Evolutionary conservation across 2,329 filamentous ascomycete genomes (phyloP), one percentile per base, ranked within the genome.

Genomic region (Lachnellula willkommii): DNA sequence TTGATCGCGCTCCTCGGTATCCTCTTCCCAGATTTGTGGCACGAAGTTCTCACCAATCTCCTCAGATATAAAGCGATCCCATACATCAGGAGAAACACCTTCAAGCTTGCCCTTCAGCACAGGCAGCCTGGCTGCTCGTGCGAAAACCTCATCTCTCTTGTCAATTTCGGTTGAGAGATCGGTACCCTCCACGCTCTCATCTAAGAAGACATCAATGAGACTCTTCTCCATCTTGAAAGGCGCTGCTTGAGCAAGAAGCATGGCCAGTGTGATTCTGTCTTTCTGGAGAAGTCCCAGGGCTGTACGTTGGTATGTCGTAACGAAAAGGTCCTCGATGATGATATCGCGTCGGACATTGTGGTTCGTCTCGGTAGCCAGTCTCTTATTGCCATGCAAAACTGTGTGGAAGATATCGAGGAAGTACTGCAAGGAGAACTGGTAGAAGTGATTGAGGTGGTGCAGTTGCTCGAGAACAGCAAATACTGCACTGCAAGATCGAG

Each of bases 401-500:
- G 88, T 84, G 70, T 95, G 89, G 81, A 99, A 99, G 65, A 99
- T 99, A 70, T 96, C 89, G 54, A 96, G 82, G 75, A 99, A 99
- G 75, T 96, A 99, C 72, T 96, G 92, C 57, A 99, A 80, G 39
- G 94, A 99, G 79, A 99, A 99, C 71, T 97, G 95, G 73, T 99
- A 99, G 75, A 97, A 97, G 77, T 97, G 94, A 72, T 99, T 96
- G 71, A 99, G 86, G 70, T 96, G 95, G 73, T 97, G 93, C 56
- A 99, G 82, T 72, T 99, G 93, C 75, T 99, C 95, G 59, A 99
- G 79, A 14, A 99, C 89, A 35, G 95, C 91, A 71, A 97, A 99
- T 43, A 99, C 93, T 54, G 94, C 92, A 75, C 93, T 96, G 81
- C 94, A 99, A 43, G 94, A 93, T 66, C 87, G 84, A 55, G 94